Percentiles rank a stretch among this genome's conserved stretches.
Conservation (phyloP, 2,329 filamentous ascomycete species). For the Exophiala lecanii-corni region DNA sequence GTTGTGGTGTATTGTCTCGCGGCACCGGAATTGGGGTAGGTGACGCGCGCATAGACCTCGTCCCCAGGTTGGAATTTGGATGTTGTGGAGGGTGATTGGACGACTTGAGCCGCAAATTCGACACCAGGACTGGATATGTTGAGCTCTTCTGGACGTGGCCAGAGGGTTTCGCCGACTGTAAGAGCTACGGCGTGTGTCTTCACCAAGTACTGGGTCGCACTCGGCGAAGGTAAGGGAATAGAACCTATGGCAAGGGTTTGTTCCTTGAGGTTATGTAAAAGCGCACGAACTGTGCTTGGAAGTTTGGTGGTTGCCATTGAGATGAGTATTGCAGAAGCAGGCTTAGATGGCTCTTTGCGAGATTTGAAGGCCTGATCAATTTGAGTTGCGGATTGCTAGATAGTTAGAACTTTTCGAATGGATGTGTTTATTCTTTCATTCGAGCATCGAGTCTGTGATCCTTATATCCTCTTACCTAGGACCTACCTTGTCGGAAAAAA, state of each 20-base stretch:
- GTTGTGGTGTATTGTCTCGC: slow-evolving; percentile 37
- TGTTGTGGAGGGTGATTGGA: slow-evolving; percentile 30
- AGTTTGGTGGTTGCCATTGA: slow-evolving; percentile 10
- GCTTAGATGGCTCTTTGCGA: no score
- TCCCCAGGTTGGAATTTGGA: slow-evolving; percentile 38
- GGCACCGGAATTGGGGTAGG: slow-evolving; percentile 34
- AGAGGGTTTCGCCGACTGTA: slow-evolving; percentile 41
- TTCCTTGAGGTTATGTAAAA: slow-evolving; percentile 16
- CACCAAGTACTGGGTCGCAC: slow-evolving; percentile 36
- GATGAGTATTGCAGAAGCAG: background rate
- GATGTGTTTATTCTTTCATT: no score
- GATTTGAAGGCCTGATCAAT: no score
- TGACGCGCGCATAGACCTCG: slow-evolving; percentile 37
- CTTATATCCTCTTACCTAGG: no score
- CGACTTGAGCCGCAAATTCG: slow-evolving; percentile 40
- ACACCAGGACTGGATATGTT: slow-evolving; percentile 36
- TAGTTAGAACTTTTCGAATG: no score
- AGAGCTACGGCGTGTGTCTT: slow-evolving; percentile 37
- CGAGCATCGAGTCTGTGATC: no score
- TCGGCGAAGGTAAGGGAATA: slow-evolving; percentile 25
- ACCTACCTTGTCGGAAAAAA: no score
- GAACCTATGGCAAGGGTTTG: slow-evolving; percentile 22
- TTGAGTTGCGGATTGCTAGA: no score
- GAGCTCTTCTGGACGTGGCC: slow-evolving; percentile 32
- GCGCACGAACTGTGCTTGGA: slow-evolving; percentile 18